Percentiles rank a stretch among this genome's conserved stretches.
These are phyloP conservation scores for Trametes hirsuta DNA, from an alignment of 1,284 basidiomycete genomes.

Conservation along the genomic window DNA sequence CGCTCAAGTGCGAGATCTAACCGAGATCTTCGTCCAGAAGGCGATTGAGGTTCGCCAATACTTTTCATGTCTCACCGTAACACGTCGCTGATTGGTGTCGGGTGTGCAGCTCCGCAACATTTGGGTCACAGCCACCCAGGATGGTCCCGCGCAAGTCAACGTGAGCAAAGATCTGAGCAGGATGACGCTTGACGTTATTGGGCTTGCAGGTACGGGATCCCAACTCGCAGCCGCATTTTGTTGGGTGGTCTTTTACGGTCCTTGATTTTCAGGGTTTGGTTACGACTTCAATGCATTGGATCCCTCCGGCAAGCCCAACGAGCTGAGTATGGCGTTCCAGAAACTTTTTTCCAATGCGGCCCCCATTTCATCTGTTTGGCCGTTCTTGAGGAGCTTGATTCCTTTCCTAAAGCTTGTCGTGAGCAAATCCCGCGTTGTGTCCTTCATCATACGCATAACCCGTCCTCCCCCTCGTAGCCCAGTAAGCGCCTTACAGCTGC, in stretches of 20 bases:
- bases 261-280: constrained; percentile 45
- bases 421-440: neutral
- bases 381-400: constrained; percentile 1
- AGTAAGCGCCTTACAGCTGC: constrained; percentile 30
- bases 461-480: constrained; percentile 27
- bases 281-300: constrained; percentile 51
- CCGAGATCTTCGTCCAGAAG: constrained; percentile 57
- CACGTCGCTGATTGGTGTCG: neutral
- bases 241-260: no score
- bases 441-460: neutral
- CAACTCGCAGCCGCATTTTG: neutral
- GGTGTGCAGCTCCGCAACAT: constrained; percentile 34
- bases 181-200: constrained; percentile 55
- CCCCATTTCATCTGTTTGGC: neutral
- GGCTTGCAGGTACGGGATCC: constrained; percentile 42
- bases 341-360: constrained; percentile 11
- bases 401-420: constrained; percentile 19
- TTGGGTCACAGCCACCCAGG: constrained; percentile 26
- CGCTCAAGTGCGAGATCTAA: constrained; percentile 56
- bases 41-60: constrained; percentile 43
- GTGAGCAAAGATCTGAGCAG: constrained; percentile 45
- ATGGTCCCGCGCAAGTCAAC: constrained; percentile 38
- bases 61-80: neutral
- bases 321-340: constrained; percentile 45
- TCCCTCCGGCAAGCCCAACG: constrained; percentile 36